Conservation (phyloP, 371 early-diverging fungal species). For the Lichtheimia ramosa region DNA sequence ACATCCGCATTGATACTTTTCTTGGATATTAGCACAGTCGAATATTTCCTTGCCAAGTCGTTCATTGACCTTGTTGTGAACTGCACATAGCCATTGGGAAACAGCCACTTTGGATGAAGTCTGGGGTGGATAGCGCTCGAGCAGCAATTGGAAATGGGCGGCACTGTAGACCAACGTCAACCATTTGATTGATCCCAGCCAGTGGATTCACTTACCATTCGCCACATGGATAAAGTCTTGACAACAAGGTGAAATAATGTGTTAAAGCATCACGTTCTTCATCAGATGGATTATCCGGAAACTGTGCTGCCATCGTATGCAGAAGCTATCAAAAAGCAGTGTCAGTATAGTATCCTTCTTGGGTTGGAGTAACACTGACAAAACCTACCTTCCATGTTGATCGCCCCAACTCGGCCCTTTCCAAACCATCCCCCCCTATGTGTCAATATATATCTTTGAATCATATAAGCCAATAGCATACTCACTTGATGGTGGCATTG, state of each 20-base stretch:
- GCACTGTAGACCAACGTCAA: constrained; percentile 58
- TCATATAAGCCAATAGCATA: constrained; percentile 12
- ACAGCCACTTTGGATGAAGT: constrained; percentile 73
- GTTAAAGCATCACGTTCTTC: constrained; percentile 80
- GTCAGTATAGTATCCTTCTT: neutral
- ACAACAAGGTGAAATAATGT: constrained; percentile 83
- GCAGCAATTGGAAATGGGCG: constrained; percentile 78
- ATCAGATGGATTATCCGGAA: constrained; percentile 83
- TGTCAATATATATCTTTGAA: neutral
- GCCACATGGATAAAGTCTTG: constrained; percentile 96
- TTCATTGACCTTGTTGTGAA: constrained; percentile 97
- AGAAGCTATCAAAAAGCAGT: constrained; percentile 53
- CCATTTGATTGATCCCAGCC: too few relatives aligned
- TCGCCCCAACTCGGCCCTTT: constrained; percentile 86
- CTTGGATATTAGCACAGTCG: constrained; percentile 85
- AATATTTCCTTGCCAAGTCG: constrained; percentile 85
- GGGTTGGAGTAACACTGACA: neutral
- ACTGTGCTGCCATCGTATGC: constrained; percentile 97
- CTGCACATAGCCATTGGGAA: constrained; percentile 90
- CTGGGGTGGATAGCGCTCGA: constrained; percentile 87
- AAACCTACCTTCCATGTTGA: constrained; percentile 72
- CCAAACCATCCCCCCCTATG: neutral
- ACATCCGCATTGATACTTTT: constrained; percentile 93
- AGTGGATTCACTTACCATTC: constrained; percentile 76
- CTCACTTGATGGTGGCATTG: constrained; percentile 79